A percentile compares a stretch with the other conserved stretches of the same genome.
Evolutionary conservation across 257 asterid genomes (phyloP).

Genomic region (Solanum chilense): DNA sequence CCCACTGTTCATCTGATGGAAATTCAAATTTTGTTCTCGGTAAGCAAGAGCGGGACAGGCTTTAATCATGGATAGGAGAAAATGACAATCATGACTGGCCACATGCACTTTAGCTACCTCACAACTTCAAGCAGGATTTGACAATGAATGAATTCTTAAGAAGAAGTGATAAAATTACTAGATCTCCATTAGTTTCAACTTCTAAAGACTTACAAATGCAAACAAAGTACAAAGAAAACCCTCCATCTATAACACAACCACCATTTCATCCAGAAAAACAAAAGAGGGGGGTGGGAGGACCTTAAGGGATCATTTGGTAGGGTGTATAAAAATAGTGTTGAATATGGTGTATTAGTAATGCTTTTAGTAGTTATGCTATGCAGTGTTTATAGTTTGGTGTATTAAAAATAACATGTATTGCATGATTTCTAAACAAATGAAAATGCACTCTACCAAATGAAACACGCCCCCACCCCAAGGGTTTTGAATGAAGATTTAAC

Average conservation of each 20-base stretch:
- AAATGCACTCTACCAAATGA: not conserved
- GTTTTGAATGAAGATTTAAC: not conserved
- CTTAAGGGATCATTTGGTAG: not conserved
- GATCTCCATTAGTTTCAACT: not conserved
- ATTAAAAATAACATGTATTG: no score
- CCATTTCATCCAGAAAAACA: not conserved
- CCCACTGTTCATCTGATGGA: not conserved
- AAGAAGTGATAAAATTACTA: not conserved
- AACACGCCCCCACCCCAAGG: not conserved
- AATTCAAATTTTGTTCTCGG: not conserved
- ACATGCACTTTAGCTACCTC: not conserved
- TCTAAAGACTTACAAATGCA: not conserved
- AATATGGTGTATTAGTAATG: no score
- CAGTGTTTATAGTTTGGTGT: not conserved
- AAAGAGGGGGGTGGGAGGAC: no score
- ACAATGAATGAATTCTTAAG: not conserved
- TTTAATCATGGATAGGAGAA: not conserved
- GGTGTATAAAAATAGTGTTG: no score
- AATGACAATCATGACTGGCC: not conserved
- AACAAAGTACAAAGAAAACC: not conserved
- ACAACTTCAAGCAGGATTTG: not conserved
- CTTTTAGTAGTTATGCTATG: not conserved
- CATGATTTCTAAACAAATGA: not conserved
- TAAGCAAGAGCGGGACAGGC: not conserved
- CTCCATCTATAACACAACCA: not conserved